Conservation (phyloP, 2,329 filamentous ascomycete species). For the Cladophialophora yegresii region DNA sequence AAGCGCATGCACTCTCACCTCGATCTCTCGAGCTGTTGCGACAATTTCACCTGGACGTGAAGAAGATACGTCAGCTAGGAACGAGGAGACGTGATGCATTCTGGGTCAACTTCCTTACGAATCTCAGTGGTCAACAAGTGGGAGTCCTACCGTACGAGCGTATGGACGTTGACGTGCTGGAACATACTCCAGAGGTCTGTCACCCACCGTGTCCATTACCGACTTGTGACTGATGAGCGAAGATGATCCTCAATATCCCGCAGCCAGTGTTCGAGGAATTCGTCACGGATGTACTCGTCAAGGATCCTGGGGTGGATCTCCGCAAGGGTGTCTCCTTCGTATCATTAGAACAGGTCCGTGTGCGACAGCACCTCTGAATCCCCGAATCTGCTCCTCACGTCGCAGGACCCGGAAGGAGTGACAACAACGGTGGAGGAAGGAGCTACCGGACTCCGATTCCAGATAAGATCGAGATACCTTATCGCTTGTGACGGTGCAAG, state of each 20-base stretch:
- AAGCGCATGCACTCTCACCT: conserved; percentile 40
- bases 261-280: conserved; percentile 27
- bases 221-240: neutral
- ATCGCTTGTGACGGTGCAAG: conserved; percentile 28
- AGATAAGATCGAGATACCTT: conserved; percentile 23
- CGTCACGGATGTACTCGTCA: conserved; percentile 18
- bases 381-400: conserved; percentile 32
- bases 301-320: conserved; percentile 23
- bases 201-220: neutral
- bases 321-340: conserved; percentile 39
- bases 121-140: conserved; percentile 42
- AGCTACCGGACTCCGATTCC: conserved; percentile 19
- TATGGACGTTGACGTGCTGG: conserved; percentile 39
- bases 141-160: conserved; percentile 42
- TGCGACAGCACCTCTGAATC: conserved; percentile 1
- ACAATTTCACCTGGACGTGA: conserved; percentile 38
- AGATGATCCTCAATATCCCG: conserved; percentile 31
- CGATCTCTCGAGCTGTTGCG: conserved; percentile 40
- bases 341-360: conserved; percentile 40
- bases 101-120: conserved; percentile 49
- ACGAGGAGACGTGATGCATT: conserved; percentile 41
- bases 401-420: conserved; percentile 33
- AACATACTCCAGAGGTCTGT: conserved; percentile 42
- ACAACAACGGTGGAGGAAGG: conserved; percentile 33
- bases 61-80: conserved; percentile 37